Percentiles rank a stretch among this genome's conserved stretches.
Evolutionary conservation across 1,284 basidiomycete species (phyloP).

Genomic region (Irpex sp.): DNA sequence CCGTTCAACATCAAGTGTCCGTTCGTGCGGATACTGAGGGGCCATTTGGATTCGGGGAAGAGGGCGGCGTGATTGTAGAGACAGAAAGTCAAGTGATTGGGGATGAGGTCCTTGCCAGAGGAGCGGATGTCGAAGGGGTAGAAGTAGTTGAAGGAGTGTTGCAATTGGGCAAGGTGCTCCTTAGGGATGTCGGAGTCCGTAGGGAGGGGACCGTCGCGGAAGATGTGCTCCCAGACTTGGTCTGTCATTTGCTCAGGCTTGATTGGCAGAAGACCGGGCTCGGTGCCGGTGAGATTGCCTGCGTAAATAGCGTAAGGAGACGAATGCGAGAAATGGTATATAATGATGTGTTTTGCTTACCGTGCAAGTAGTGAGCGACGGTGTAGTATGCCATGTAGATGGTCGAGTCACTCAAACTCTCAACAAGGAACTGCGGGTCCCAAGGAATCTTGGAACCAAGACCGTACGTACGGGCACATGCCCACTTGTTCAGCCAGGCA

Average conservation of each 20-base stretch:
- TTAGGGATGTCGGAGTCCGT: conserved; percentile 58
- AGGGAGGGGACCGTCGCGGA: conserved; percentile 79
- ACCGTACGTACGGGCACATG: conserved; percentile 96
- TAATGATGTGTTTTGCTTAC: conserved; percentile 38
- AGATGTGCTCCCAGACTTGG: conserved; percentile 96
- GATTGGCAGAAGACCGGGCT: conserved; percentile 82
- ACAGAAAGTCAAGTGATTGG: conserved; percentile 95
- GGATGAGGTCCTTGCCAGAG: conserved; percentile 98
- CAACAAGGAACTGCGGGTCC: conserved; percentile 96
- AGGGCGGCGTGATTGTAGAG: conserved; percentile 94
- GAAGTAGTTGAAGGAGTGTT: conserved; percentile 95
- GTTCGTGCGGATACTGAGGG: conserved; percentile 89
- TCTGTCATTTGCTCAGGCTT: conserved; percentile 93
- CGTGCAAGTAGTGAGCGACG: conserved; percentile 85
- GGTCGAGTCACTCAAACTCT: conserved; percentile 96
- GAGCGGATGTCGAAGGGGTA: conserved; percentile 99
- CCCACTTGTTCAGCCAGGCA: conserved; percentile 98
- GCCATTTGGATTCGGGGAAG: conserved; percentile 95
- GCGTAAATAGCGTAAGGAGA: conserved; percentile 13
- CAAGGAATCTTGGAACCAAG: conserved; percentile 96
- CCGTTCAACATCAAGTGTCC: conserved; percentile 98
- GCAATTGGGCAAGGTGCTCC: conserved; percentile 82
- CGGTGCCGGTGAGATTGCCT: conserved; percentile 78
- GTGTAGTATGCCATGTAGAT: conserved; percentile 99
- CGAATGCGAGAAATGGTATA: not conserved